phyloP scores from a whole-genome alignment of 495 filamentous ascomycete genomes.

The Choiromyces venosus region DNA sequence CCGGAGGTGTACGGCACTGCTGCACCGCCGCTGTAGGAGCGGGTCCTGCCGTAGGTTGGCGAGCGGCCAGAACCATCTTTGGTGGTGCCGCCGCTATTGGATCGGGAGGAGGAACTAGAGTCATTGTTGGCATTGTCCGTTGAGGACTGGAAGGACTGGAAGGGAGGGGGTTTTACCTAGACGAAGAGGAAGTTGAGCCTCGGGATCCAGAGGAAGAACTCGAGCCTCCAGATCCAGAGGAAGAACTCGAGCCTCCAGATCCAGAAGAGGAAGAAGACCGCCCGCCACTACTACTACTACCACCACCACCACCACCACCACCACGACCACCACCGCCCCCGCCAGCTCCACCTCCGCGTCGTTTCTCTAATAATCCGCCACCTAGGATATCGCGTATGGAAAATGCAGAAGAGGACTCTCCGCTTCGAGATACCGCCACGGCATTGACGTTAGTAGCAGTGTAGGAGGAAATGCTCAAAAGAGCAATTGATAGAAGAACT shows the following conservation, averaged over 20 bases:
- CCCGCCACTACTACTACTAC: constrained; percentile 16
- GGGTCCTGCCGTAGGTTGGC: constrained; percentile 56
- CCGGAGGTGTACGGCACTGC: constrained; percentile 64
- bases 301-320: constrained; percentile 2
- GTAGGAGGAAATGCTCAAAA: neutral
- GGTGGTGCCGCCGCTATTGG: constrained; percentile 61
- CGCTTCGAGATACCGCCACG: neutral
- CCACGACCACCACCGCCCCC: constrained; percentile 17
- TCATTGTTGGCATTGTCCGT: neutral
- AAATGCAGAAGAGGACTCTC: neutral
- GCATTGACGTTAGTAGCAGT: neutral
- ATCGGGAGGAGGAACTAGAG: constrained; percentile 38
- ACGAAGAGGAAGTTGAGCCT: neutral
- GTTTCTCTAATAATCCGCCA: constrained; percentile 9
- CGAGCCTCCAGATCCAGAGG: too few relatives aligned
- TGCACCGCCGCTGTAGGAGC: constrained; percentile 75
- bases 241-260: neutral
- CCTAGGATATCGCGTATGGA: neutral
- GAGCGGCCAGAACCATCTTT: constrained; percentile 60
- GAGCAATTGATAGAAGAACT: neutral
- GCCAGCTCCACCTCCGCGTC: constrained; percentile 27
- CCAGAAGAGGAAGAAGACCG: constrained; percentile 2
- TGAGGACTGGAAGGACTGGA: neutral
- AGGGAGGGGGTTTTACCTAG: neutral
- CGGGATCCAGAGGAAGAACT: neutral